These are phyloP conservation scores for Jamesozyma rosinii DNA, from an alignment of 805 yeast species.

Conservation along the genomic window DNA sequence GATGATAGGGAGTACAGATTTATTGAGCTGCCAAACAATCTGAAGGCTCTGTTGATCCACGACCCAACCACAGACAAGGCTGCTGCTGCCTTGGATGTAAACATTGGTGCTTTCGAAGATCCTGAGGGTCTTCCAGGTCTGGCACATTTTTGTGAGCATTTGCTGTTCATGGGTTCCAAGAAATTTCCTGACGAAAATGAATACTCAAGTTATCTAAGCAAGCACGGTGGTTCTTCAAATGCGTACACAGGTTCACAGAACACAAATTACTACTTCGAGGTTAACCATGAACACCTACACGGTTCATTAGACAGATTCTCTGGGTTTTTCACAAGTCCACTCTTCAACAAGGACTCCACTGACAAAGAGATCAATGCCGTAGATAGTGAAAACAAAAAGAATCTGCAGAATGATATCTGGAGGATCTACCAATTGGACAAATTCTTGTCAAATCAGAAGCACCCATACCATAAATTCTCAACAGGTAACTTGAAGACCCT, in stretches of 20 bases:
- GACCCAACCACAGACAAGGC: slow-evolving; percentile 66
- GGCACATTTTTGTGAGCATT: slow-evolving; percentile 71
- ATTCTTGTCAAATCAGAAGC: slow-evolving; percentile 57
- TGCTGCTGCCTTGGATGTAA: slow-evolving; percentile 72
- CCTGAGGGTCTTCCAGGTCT: slow-evolving; percentile 56
- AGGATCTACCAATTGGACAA: slow-evolving; percentile 78
- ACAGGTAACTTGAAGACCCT: slow-evolving; percentile 81
- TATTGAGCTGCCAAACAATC: slow-evolving; percentile 47
- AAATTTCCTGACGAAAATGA: slow-evolving; percentile 75
- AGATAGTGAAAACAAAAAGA: slow-evolving; percentile 91
- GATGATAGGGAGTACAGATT: slow-evolving; percentile 74
- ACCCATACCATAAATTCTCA: slow-evolving; percentile 80
- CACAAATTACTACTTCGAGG: slow-evolving; percentile 86
- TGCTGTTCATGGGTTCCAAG: slow-evolving; percentile 71
- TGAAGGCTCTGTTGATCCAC: slow-evolving; percentile 54
- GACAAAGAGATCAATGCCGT: slow-evolving; percentile 92
- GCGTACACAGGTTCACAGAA: slow-evolving; percentile 86
- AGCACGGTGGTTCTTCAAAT: slow-evolving; percentile 82
- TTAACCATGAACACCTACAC: slow-evolving; percentile 61
- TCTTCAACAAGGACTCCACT: slow-evolving; percentile 64
- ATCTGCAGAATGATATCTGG: slow-evolving; percentile 84
- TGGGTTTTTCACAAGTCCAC: slow-evolving; percentile 82
- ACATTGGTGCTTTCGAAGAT: slow-evolving; percentile 69
- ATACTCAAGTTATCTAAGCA: slow-evolving; percentile 62
- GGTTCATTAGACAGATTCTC: slow-evolving; percentile 91